A percentile compares a stretch with the other conserved stretches of the same genome.
These are phyloP conservation scores for Penicillium sp. DNA, from an alignment of 2,329 filamentous ascomycete species.

Conservation along the genomic window DNA sequence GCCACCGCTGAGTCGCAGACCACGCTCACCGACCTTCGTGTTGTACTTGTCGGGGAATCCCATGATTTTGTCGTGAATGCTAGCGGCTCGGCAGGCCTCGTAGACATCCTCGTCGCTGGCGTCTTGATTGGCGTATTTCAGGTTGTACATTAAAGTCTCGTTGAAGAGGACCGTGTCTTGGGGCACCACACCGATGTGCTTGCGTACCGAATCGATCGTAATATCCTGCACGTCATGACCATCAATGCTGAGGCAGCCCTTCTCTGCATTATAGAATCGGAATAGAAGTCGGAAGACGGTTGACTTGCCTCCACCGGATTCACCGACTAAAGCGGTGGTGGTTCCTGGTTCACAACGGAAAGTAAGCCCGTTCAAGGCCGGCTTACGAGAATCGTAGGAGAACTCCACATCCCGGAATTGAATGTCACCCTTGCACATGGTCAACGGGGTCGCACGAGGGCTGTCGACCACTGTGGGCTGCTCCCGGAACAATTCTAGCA, in stretches of 20 bases:
- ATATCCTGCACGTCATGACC: slow-evolving; percentile 76
- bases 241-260: slow-evolving; percentile 77
- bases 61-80: slow-evolving; percentile 88
- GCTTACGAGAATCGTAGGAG: slow-evolving; percentile 78
- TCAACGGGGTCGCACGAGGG: slow-evolving; percentile 57
- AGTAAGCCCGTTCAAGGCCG: slow-evolving; percentile 73
- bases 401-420: slow-evolving; percentile 86
- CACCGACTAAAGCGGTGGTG: slow-evolving; percentile 90
- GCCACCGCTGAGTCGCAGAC: slow-evolving; percentile 77
- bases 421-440: slow-evolving; percentile 71
- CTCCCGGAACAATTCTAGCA: slow-evolving; percentile 94
- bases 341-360: slow-evolving; percentile 86
- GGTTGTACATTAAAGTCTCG: slow-evolving; percentile 89
- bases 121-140: slow-evolving; percentile 77
- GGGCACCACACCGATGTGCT: slow-evolving; percentile 89
- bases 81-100: slow-evolving; percentile 75
- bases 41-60: slow-evolving; percentile 81
- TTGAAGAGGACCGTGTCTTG: slow-evolving; percentile 96
- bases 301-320: slow-evolving; percentile 94
- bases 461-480: slow-evolving; percentile 82
- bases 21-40: slow-evolving; percentile 86
- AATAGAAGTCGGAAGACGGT: slow-evolving; percentile 94
- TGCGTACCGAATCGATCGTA: slow-evolving; percentile 87
- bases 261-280: slow-evolving; percentile 84
- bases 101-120: slow-evolving; percentile 77